Base-by-base conservation (phyloP, 1,284 basidiomycete genomes). In the Cutaneotrichosporon cavernicola region DNA sequence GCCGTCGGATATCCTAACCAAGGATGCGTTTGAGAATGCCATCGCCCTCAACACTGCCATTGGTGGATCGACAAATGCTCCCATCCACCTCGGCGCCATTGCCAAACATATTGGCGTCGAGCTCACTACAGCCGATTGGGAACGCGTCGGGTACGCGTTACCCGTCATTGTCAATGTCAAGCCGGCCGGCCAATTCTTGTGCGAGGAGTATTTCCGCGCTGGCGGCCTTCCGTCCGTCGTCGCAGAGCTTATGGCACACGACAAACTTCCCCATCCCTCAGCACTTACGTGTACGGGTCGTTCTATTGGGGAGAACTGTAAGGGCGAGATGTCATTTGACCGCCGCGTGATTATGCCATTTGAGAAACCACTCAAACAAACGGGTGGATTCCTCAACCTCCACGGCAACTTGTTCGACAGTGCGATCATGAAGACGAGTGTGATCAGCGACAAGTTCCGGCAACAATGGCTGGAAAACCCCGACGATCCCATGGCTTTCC, bases 1-100 rank as follows among this genome's bases (percentile, higher is more conserved):
- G 79, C 94, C 94, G 31, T 87, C 88, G 69, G 94, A 97, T 76
- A 97, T 97, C 73, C 83, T 97, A 69, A 97, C 95, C 16, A 89
- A 90, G 49, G 84, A 88, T 51, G 92, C 94, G 0, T 95, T 97
- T 81, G 82, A 96, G 75, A 97, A 97, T 73, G 94, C 93, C 18
- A 92, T 97, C 67, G 86, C 89, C 11, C 84, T 92, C 53, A 85
- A 91, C 58, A 92, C 90, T 72, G 84, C 92, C 56, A 85, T 96
- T 21, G 95, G 91, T 56, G 92, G 93, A 8, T 95, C 92, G 5
- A 97, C 94, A 11, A 97, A 97, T 76, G 90, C 93, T 7, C 77
- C 76, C 0, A 77, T 80, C 56, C 77, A 80, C 66, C 64, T 80
- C 51, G 76, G 73, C 53, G 78, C 78, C 14, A 66, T 80, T 18